These are phyloP conservation scores for Russula virescens DNA, from an alignment of 768 basidiomycete genomes.

Conservation along the genomic window DNA sequence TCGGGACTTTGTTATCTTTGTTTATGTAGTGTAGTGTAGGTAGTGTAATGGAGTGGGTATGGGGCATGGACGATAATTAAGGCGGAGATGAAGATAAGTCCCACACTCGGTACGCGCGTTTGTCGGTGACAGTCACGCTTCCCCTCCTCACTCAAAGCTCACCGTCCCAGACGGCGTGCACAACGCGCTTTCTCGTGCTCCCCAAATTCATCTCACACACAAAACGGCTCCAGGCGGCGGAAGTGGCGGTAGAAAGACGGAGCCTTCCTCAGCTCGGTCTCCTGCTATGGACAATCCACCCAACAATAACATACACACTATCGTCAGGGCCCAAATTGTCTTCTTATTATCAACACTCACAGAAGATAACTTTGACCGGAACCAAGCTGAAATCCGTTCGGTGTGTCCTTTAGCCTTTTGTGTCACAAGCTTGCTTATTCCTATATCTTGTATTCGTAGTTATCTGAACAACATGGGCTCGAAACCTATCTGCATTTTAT, in stretches of 20 bases:
- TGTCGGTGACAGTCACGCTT: slow-evolving; percentile 8
- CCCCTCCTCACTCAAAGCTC: slow-evolving; percentile 20
- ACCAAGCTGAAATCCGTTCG: slow-evolving; percentile 90
- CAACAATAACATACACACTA: slow-evolving; percentile 82
- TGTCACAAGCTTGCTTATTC: slow-evolving; percentile 20
- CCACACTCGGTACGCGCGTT: slow-evolving; percentile 12
- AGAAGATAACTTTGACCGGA: slow-evolving; percentile 94
- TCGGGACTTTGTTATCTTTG: not conserved
- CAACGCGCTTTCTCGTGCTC: slow-evolving; percentile 20
- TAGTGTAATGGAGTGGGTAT: not conserved
- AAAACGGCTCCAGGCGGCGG: slow-evolving; percentile 36
- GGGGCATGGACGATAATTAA: not conserved
- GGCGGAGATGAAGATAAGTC: slow-evolving; percentile 13
- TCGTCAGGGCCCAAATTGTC: slow-evolving; percentile 95
- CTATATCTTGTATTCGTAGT: slow-evolving; percentile 42
- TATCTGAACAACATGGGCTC: slow-evolving; percentile 93
- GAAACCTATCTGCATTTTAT: slow-evolving; percentile 98
- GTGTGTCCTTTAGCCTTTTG: slow-evolving; percentile 46
- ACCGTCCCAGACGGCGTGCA: slow-evolving; percentile 26
- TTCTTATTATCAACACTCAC: slow-evolving; percentile 94
- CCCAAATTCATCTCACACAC: slow-evolving; percentile 22
- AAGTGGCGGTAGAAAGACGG: slow-evolving; percentile 34
- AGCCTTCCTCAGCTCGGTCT: slow-evolving; percentile 42
- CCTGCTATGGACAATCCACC: slow-evolving; percentile 84
- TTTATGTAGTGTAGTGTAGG: not conserved